Percentiles rank a stretch among this genome's conserved stretches.
These are phyloP conservation scores for Penstemon eatonii DNA, from an alignment of 257 asterid genomes.

Conservation along the genomic window DNA sequence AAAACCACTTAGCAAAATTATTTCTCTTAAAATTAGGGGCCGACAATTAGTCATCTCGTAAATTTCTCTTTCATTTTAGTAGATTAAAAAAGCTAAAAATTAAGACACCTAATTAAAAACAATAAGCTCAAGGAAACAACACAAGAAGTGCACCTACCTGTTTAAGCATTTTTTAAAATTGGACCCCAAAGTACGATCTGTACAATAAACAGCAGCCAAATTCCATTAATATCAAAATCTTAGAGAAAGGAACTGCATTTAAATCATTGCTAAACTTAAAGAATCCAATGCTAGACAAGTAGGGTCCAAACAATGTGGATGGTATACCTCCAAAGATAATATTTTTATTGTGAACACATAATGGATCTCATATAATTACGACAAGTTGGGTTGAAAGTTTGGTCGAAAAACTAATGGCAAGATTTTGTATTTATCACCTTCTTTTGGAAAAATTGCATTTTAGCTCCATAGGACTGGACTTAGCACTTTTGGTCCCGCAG, in stretches of 20 bases:
- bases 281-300: conserved; percentile 34
- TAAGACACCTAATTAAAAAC: not conserved
- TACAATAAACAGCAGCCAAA: conserved; percentile 17
- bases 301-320: conserved; percentile 16
- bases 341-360: not conserved
- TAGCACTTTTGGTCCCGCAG: no score
- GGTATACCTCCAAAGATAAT: conserved; percentile 17
- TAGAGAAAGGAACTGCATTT: not conserved
- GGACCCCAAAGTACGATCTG: conserved; percentile 27
- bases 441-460: conserved; percentile 2
- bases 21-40: not conserved
- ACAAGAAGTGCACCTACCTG: conserved; percentile 23
- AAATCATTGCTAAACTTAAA: conserved; percentile 6
- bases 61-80: not conserved
- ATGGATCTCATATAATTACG: no score
- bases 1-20: not conserved
- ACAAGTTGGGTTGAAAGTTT: no score
- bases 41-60: no score
- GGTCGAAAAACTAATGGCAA: not conserved
- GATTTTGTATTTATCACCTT: not conserved
- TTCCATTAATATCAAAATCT: not conserved
- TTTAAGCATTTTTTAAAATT: conserved; percentile 19
- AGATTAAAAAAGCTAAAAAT: not conserved
- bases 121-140: conserved; percentile 15
- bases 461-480: no score